Conservation (phyloP, 202 grass and related monocot genomes). For the Musa balbisiana region DNA sequence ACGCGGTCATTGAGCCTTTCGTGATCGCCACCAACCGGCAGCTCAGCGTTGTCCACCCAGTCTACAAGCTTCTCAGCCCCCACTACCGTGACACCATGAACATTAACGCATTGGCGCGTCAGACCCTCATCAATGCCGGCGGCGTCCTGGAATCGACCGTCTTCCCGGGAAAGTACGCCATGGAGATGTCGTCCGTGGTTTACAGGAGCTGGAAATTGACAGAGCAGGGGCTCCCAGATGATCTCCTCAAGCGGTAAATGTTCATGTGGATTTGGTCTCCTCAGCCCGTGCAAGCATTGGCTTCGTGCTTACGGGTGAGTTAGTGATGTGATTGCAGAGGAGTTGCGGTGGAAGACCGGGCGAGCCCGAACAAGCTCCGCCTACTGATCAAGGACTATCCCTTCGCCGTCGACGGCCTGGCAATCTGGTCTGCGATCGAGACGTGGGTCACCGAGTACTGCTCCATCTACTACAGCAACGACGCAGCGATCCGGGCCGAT, state of each 20-base stretch:
- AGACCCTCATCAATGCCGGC: conserved; percentile 84
- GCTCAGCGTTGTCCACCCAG: conserved; percentile 54
- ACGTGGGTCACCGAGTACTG: conserved; percentile 71
- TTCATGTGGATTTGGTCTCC: too few species aligned
- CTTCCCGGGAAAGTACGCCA: conserved; percentile 72
- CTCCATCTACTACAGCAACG: conserved; percentile 59
- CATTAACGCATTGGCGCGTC: conserved; percentile 81
- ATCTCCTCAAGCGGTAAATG: conserved; percentile 57
- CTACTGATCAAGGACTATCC: conserved; percentile 76
- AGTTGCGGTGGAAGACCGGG: conserved; percentile 38
- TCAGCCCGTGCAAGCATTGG: background rate
- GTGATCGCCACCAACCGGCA: conserved; percentile 60
- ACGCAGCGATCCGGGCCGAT: conserved; percentile 33
- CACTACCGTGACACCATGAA: conserved; percentile 92
- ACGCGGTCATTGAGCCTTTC: conserved; percentile 71
- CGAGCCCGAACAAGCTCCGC: conserved; percentile 44
- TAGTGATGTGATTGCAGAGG: conserved; percentile 30
- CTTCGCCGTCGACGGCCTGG: conserved; percentile 62
- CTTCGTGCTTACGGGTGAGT: background rate
- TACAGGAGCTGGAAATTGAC: conserved; percentile 80
- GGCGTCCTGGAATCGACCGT: conserved; percentile 81
- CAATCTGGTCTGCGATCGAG: conserved; percentile 67
- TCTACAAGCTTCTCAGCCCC: conserved; percentile 73
- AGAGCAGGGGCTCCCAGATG: conserved; percentile 62
- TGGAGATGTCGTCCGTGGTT: conserved; percentile 56